Evolutionary conservation across 257 asterid genomes (phyloP).

Genomic region (Petrea volubilis): DNA sequence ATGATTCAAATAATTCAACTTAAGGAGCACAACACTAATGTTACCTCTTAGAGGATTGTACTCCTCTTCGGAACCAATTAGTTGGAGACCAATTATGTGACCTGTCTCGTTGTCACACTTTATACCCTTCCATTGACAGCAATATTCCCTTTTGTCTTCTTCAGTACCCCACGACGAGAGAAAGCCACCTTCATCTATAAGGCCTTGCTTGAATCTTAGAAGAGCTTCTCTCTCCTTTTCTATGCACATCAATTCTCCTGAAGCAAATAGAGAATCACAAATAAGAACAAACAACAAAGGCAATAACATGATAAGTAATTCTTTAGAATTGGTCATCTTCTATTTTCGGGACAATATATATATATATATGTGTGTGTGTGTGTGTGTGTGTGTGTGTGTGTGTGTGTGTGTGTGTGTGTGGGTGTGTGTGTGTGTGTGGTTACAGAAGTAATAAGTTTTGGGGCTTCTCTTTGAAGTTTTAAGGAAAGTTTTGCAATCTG

Average conservation of each 20-base stretch:
- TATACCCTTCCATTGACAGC: constrained; percentile 18
- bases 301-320: neutral
- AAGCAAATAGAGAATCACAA: neutral
- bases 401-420: no score
- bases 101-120: constrained; percentile 8
- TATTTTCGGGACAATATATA: no score
- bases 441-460: no score
- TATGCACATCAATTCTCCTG: no score
- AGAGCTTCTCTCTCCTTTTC: constrained; percentile 24
- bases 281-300: neutral
- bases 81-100: constrained; percentile 9
- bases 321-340: neutral
- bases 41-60: constrained; percentile 18
- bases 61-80: neutral
- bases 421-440: no score
- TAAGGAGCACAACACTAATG: constrained; percentile 24
- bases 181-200: neutral
- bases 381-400: no score
- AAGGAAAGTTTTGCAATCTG: constrained; percentile 78
- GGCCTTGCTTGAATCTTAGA: constrained; percentile 17
- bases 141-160: constrained; percentile 14
- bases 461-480: no score
- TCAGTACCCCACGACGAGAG: constrained; percentile 24
- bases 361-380: no score
- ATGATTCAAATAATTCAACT: constrained; percentile 24